Conservation (phyloP, 352 stramenopile species). For the Thalassiosira delicatula region DNA sequence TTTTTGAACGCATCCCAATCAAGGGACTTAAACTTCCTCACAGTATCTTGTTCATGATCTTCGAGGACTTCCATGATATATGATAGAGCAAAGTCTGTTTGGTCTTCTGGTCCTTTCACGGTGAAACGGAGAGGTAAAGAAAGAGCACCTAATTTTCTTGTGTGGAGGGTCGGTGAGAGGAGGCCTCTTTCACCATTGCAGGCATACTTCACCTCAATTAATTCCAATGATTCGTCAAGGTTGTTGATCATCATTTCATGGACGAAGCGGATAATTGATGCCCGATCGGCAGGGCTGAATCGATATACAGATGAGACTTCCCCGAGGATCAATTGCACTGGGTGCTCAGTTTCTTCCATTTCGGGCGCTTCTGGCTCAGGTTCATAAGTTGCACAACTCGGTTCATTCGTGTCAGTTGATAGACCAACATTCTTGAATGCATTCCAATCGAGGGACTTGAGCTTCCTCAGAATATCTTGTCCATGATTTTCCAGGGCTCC, state of each 20-base stretch:
- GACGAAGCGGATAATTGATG: background rate
- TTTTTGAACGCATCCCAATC: too few relatives aligned
- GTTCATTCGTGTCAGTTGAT: too few relatives aligned
- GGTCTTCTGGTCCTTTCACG: background rate
- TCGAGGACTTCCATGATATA: slow-evolving; percentile 18
- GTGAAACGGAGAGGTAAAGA: background rate
- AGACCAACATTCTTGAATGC: too few relatives aligned
- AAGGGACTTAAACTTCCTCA: too few relatives aligned
- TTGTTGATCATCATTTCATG: background rate
- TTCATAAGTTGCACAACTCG: too few relatives aligned
- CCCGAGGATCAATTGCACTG: background rate
- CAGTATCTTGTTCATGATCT: too few relatives aligned
- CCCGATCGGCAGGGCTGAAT: background rate
- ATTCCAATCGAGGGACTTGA: too few relatives aligned
- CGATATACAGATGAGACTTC: background rate
- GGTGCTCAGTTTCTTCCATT: background rate
- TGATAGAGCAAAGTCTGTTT: background rate
- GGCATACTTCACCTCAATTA: background rate
- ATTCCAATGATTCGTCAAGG: background rate
- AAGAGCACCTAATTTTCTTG: background rate
- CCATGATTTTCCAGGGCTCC: slow-evolving; percentile 10
- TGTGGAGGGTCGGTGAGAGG: background rate
- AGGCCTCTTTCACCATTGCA: background rate
- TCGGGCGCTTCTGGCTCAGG: background rate
- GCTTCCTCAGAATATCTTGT: too few relatives aligned